Base-by-base conservation (phyloP, 306 rosid species). In the Gastrolobium bilobum region DNA sequence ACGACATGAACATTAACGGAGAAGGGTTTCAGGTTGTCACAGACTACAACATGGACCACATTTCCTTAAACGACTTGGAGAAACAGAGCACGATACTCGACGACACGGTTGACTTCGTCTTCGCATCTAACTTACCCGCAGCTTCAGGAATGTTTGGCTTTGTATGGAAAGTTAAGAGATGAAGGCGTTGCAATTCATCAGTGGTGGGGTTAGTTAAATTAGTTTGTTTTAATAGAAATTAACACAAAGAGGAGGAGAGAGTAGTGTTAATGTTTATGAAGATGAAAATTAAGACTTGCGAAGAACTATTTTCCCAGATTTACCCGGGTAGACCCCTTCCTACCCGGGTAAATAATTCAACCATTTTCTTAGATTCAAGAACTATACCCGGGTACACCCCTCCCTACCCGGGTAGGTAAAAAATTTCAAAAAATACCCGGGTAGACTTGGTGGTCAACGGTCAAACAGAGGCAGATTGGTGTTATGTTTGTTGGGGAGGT, bases 151-250 rank as follows among this genome's bases (percentile, higher is more conserved):
- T 94, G 96, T 50, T 83, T 94, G 85, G 96, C 97, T 1, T 68
- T 94, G 83, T 92, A 94, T 52, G 96, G 98, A 6, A 89, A 80
- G 64, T 83, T 94, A 8, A 88, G 94, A 38, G 98, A 94, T 63
- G 90, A 89, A 88, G 96, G 98, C 30, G 94, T 94, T 38, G 97
- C 96, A 10, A 94, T 94, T 74, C 97, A 94, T 72, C 98, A 94
- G 6, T 94, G 98, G 98, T 91, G 97, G 94, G 97, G 90, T 71
- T 91, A 34, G 8, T 70, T 59, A 1, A 10, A 26, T 7, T 56
- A 10, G 3, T n/a, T 58, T 42, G 30, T 3, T 56, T 26, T 39
- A 7, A 30, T 1, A 54, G n/a, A 71, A 52, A 20, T 39, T 3
- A 9, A 52, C 2, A 15, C 3, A 51, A 1, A 14, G 30, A 2